Conservation (phyloP, 2,329 filamentous ascomycete species). For the Alternaria incomplexa region DNA sequence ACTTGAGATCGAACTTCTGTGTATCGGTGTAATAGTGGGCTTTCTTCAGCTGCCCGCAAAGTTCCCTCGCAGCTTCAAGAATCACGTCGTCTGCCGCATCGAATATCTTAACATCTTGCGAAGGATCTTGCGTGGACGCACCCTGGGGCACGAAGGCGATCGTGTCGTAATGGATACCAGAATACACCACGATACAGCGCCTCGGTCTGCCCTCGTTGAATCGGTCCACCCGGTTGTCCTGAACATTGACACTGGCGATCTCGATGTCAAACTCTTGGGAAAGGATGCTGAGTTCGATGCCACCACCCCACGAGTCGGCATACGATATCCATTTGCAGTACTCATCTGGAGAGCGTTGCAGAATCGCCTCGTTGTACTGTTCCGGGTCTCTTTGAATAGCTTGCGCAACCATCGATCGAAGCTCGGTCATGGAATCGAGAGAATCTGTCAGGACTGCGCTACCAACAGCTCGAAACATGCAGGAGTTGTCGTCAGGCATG, state of each 20-base stretch:
- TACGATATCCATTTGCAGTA: conserved; percentile 85
- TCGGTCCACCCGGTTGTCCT: conserved; percentile 69
- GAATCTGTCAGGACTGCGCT: conserved; percentile 72
- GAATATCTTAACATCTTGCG: conserved; percentile 81
- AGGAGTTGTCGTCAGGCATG: conserved; percentile 97
- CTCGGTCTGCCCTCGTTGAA: conserved; percentile 75
- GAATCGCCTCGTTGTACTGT: conserved; percentile 75
- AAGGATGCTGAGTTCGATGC: conserved; percentile 86
- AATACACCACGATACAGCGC: conserved; percentile 84
- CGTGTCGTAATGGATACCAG: conserved; percentile 91
- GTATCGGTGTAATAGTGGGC: conserved; percentile 91
- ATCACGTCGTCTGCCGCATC: conserved; percentile 62
- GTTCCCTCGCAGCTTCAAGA: conserved; percentile 62
- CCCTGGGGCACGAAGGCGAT: conserved; percentile 73
- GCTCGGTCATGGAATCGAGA: conserved; percentile 71
- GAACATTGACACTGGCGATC: conserved; percentile 83
- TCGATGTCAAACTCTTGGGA: conserved; percentile 85
- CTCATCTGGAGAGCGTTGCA: conserved; percentile 71
- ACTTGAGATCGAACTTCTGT: conserved; percentile 76
- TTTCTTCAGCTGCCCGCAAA: conserved; percentile 66
- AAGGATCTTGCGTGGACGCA: conserved; percentile 67
- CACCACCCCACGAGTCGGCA: conserved; percentile 86
- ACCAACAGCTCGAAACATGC: conserved; percentile 88
- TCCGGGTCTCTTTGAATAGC: conserved; percentile 76
- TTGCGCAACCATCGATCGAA: conserved; percentile 79